Evolutionary conservation across 257 asterid species (phyloP), one percentile per base, ranked within the genome.

Genomic region (Cynanchum wilfordii): DNA sequence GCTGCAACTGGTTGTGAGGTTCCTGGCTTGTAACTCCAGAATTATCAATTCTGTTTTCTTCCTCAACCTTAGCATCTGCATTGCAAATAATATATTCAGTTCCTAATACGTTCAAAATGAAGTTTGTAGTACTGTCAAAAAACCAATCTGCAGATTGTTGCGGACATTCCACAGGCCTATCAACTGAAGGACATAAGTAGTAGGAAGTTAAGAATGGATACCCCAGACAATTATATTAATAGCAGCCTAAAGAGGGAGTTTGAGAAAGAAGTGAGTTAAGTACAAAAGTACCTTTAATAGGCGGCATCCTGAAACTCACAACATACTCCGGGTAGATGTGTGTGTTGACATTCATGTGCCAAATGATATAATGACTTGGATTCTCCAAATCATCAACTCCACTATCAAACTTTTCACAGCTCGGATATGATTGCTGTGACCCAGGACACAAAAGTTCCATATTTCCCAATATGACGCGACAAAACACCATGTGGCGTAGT

Each of bases 21-120:
- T 76, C 74, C 78, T 62, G 80, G 63, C 66, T 68, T 33, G 85
- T 75, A 67, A 81, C 79, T 68, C 85, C 78, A n/a, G 80, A 78
- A 69, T 75, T 49, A 68, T 78, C 85, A 81, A 75, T 60, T 72
- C 65, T 51, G 58, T 76, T 68, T 65, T 70, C 82, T 68, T 71
- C 78, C 29, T 38, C 72, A 71, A 63, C 66, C 49, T 70, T 55
- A 47, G 52, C 24, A 58, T 75, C 85, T 78, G 78, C 70, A 64
- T 68, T 49, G 29, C 16, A 29, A 20, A 38, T 20, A 13, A 30
- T 56, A 49, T 60, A 66, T 49, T 55, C 66, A 70, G 68, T 66
- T 33, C 36, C 47, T 29, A 20, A 59, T 16, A 3, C 17, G 45
- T 30, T 36, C 33, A 42, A 59, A 19, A 7, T 19, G 7, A 17